These are phyloP conservation scores for Fusarium xylarioides DNA, from an alignment of 2,329 filamentous ascomycete species.

Conservation along the genomic window DNA sequence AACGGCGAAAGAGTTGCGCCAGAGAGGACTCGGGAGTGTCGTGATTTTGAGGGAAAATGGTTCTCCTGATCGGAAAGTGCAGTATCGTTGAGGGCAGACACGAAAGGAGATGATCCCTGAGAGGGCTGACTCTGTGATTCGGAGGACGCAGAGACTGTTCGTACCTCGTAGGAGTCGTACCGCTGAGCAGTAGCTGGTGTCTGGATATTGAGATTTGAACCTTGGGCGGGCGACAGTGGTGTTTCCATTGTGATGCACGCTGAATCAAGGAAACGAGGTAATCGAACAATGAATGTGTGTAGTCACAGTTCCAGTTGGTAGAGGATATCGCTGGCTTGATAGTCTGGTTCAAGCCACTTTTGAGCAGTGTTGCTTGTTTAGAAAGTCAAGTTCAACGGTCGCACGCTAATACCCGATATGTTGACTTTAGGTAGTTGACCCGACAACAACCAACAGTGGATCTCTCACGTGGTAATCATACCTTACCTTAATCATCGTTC, in stretches of 20 bases:
- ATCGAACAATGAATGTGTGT: conserved; percentile 8
- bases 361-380: conserved; percentile 25
- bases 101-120: conserved; percentile 42
- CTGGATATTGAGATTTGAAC: conserved; percentile 41
- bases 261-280: conserved; percentile 25
- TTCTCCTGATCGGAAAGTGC: conserved; percentile 55
- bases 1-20: conserved; percentile 66
- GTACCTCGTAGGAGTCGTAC: conserved; percentile 40
- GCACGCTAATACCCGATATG: conserved; percentile 21
- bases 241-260: conserved; percentile 40
- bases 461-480: conserved; percentile 9
- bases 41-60: conserved; percentile 56
- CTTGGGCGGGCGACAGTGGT: conserved; percentile 39
- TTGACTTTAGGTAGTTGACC: conserved; percentile 29
- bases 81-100: conserved; percentile 46
- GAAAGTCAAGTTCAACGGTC: conserved; percentile 20
- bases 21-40: conserved; percentile 65
- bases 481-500: not conserved
- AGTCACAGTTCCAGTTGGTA: not conserved
- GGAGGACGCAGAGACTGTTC: conserved; percentile 25
- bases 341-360: conserved; percentile 9
- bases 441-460: conserved; percentile 17
- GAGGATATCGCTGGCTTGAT: conserved; percentile 1
- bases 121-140: conserved; percentile 18
- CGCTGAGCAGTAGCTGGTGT: conserved; percentile 33